phyloP scores from a whole-genome alignment of 768 basidiomycete genomes.

The Clitopilus passeckerianus region DNA sequence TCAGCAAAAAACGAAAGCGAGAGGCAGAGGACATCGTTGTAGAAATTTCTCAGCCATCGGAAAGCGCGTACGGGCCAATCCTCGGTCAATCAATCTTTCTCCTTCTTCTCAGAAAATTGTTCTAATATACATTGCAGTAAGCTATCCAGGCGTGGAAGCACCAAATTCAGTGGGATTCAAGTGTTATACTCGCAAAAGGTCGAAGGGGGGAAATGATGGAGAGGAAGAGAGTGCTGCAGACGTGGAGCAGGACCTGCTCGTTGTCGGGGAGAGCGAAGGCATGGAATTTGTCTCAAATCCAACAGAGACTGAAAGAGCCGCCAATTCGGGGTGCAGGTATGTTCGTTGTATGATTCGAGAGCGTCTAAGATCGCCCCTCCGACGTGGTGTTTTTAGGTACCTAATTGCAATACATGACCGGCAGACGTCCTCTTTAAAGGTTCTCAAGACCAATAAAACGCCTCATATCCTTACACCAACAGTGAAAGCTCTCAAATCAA shows the following conservation, averaged over 20 bases:
- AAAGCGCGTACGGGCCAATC: slow-evolving; percentile 27
- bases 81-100: slow-evolving; percentile 21
- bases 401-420: slow-evolving; percentile 81
- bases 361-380: no score
- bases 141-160: slow-evolving; percentile 62
- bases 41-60: neutral
- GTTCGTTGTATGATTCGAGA: slow-evolving; percentile 21
- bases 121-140: slow-evolving; percentile 29
- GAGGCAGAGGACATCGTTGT: neutral
- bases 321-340: slow-evolving; percentile 65
- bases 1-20: neutral
- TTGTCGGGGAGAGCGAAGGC: slow-evolving; percentile 80
- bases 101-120: neutral
- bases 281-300: slow-evolving; percentile 77
- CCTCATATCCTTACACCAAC: slow-evolving; percentile 65
- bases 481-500: slow-evolving; percentile 80
- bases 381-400: slow-evolving; percentile 46
- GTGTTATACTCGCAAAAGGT: slow-evolving; percentile 48
- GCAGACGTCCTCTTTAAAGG: slow-evolving; percentile 59
- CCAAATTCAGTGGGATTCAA: slow-evolving; percentile 55
- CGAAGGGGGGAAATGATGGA: slow-evolving; percentile 13
- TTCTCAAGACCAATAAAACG: slow-evolving; percentile 65
- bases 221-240: slow-evolving; percentile 14
- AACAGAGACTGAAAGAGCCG: slow-evolving; percentile 42
- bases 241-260: slow-evolving; percentile 31